A percentile compares a stretch with the other conserved stretches of the same genome.
Evolutionary conservation across 148 eudicot genomes (phyloP).

Genomic region (Arbutus unedo): DNA sequence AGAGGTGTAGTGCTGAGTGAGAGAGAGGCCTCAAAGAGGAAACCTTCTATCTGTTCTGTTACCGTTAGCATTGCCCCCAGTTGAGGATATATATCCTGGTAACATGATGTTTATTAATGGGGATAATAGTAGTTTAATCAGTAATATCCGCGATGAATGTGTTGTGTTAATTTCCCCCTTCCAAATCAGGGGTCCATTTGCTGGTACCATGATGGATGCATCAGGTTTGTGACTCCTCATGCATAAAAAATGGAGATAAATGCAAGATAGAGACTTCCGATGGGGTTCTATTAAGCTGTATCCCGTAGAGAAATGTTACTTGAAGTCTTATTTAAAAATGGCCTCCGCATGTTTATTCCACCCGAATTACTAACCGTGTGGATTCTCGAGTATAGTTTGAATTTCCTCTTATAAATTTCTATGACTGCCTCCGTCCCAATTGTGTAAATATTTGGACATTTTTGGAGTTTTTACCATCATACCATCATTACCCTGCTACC

Average conservation of each 20-base stretch:
- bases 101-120: too few species aligned
- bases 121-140: too few species aligned
- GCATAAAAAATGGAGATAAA: background rate
- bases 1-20: background rate
- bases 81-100: too few species aligned
- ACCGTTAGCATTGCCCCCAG: background rate
- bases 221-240: constrained; percentile 2
- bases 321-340: background rate
- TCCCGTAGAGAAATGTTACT: background rate
- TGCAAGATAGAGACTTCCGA: background rate
- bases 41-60: background rate
- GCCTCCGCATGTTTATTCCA: background rate
- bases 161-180: too few species aligned
- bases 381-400: background rate
- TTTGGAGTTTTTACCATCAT: background rate
- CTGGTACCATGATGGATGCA: background rate
- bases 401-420: background rate
- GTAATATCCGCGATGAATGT: too few species aligned
- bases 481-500: background rate
- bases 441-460: background rate
- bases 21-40: background rate
- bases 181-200: too few species aligned
- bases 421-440: background rate
- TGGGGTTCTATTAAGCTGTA: background rate
- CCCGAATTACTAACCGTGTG: background rate